Percentiles rank a stretch among this genome's conserved stretches.
Conservation (phyloP, 768 basidiomycete genomes). For the Gloeostereum incarnatum region DNA sequence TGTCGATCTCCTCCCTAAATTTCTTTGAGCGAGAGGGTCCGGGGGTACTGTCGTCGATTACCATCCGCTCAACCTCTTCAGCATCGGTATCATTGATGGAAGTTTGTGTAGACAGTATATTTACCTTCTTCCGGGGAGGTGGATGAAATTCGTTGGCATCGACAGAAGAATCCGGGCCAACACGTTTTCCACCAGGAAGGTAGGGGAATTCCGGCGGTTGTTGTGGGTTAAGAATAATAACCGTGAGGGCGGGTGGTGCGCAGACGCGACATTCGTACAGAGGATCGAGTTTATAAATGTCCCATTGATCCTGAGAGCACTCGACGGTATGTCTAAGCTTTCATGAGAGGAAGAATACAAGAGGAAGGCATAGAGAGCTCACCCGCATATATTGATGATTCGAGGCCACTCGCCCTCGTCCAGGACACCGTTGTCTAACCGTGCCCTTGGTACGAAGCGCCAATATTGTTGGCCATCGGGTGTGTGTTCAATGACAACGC, state of each 20-base stretch:
- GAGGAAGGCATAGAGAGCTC: slow-evolving; percentile 15
- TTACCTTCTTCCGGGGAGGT: slow-evolving; percentile 8
- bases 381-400: slow-evolving; percentile 62
- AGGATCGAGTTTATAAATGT: slow-evolving; percentile 76
- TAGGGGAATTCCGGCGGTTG: slow-evolving; percentile 6
- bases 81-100: slow-evolving; percentile 11
- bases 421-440: slow-evolving; percentile 39
- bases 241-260: slow-evolving; percentile 23
- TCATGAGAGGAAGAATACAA: slow-evolving; percentile 7
- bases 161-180: neutral
- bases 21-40: slow-evolving; percentile 13
- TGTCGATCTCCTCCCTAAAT: slow-evolving; percentile 21
- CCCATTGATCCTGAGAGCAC: slow-evolving; percentile 75
- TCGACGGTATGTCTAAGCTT: slow-evolving; percentile 32
- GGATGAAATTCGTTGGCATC: slow-evolving; percentile 4
- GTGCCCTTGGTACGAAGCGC: slow-evolving; percentile 73
- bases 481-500: slow-evolving; percentile 64
- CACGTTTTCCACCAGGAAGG: slow-evolving; percentile 11
- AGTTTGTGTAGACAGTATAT: slow-evolving; percentile 4
- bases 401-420: slow-evolving; percentile 72
- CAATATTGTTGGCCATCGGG: slow-evolving; percentile 49
- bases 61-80: slow-evolving; percentile 43
- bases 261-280: slow-evolving; percentile 58
- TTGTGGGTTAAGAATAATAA: slow-evolving; percentile 18
- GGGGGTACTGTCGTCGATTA: slow-evolving; percentile 26